Conservation (phyloP, 495 filamentous ascomycete species). For the Neurospora sublineolata region DNA sequence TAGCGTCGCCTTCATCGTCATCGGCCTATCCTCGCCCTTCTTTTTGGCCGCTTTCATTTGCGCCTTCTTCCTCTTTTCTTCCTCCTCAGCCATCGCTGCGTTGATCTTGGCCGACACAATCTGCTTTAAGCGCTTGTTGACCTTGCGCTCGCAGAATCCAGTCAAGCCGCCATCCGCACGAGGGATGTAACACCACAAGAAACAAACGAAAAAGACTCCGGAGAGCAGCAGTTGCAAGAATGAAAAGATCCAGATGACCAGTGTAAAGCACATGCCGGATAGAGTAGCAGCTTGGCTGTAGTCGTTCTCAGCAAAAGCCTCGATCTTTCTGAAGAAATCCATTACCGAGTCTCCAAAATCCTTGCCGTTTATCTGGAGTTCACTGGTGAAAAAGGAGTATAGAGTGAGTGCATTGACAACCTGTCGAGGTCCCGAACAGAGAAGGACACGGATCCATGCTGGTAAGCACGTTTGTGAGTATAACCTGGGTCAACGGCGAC, state of each 20-base stretch:
- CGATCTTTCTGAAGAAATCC: conserved; percentile 68
- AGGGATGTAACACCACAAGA: conserved; percentile 84
- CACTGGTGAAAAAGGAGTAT: conserved; percentile 58
- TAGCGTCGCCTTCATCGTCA: conserved; percentile 48
- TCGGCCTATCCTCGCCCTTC: conserved; percentile 38
- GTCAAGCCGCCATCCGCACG: conserved; percentile 62
- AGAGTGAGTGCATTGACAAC: conserved; percentile 81
- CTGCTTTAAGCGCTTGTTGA: conserved; percentile 65
- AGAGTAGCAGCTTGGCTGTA: conserved; percentile 69
- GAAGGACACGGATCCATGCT: conserved; percentile 76
- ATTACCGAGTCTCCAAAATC: conserved; percentile 43
- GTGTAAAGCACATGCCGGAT: conserved; percentile 80
- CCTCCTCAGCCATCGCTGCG: conserved; percentile 71
- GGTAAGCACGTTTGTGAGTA: conserved; percentile 1
- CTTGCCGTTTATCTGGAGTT: conserved; percentile 50
- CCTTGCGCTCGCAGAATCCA: conserved; percentile 79
- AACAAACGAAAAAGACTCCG: conserved; percentile 66
- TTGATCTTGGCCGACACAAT: conserved; percentile 76
- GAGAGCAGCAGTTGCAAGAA: conserved; percentile 63
- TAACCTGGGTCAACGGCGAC: neutral
- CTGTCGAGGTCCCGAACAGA: conserved; percentile 85
- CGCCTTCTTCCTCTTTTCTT: conserved; percentile 42
- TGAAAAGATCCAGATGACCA: conserved; percentile 80
- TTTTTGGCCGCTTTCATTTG: conserved; percentile 46
- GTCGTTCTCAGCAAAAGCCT: conserved; percentile 56